phyloP scores from a whole-genome alignment of 2,329 filamentous ascomycete genomes.

The Trichothecium sympodiale region DNA sequence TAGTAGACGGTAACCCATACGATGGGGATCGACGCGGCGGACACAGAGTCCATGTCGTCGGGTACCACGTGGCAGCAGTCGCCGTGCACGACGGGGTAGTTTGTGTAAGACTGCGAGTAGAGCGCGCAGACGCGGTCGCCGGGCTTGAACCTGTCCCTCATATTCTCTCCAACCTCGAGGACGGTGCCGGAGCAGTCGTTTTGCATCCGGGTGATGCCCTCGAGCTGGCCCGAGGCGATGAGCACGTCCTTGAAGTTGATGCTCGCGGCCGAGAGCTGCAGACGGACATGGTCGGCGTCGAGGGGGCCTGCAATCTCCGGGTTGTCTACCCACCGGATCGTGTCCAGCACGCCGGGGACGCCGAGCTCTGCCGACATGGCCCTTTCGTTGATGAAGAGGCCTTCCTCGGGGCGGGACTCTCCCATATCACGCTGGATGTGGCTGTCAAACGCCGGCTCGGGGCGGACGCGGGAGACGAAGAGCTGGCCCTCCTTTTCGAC shows the following conservation, averaged over 20 bases:
- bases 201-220: conserved; percentile 4
- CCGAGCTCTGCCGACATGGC: conserved; percentile 7
- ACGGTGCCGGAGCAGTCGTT: conserved; percentile 12
- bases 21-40: conserved; percentile 1
- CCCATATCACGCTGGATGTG: conserved; percentile 5
- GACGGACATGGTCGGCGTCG: conserved; percentile 7
- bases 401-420: conserved; percentile 1
- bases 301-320: conserved; percentile 4
- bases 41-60: conserved; percentile 4
- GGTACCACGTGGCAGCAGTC: conserved; percentile 7
- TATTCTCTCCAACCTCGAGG: conserved; percentile 8
- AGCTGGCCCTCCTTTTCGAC: conserved; percentile 8
- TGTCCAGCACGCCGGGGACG: conserved; percentile 10
- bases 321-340: conserved; percentile 9
- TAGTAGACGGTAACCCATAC: conserved; percentile 1
- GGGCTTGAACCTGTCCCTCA: conserved; percentile 4
- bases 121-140: conserved; percentile 11
- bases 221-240: conserved; percentile 21
- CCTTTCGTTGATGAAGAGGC: conserved; percentile 5
- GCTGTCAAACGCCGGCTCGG: conserved; percentile 4
- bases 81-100: conserved; percentile 8
- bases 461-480: conserved; percentile 8
- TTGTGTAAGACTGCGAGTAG: conserved; percentile 7
- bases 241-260: conserved; percentile 19
- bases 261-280: conserved; percentile 8